Conservation (phyloP, 2,329 filamentous ascomycete species). For the Talaromyces sp. region DNA sequence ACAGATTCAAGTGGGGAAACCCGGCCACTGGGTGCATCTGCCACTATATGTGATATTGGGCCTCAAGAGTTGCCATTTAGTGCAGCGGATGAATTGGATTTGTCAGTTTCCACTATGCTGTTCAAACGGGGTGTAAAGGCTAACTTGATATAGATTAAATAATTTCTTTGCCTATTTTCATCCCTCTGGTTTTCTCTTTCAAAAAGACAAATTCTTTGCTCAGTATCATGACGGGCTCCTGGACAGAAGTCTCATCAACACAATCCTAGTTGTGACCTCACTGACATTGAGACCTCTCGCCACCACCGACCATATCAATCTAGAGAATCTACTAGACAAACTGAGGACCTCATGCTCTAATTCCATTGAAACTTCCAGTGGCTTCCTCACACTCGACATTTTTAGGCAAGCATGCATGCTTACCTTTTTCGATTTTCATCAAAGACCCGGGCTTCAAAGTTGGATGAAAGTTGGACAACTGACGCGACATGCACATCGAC, state of each 20-base stretch:
- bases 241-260: neutral
- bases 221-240: neutral
- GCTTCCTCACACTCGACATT: neutral
- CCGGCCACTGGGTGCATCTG: neutral
- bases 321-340: neutral
- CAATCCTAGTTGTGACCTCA: neutral
- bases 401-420: slow-evolving; percentile 1
- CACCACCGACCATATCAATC: neutral
- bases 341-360: neutral
- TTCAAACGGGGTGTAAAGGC: neutral
- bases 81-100: neutral
- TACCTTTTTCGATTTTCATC: slow-evolving; percentile 6
- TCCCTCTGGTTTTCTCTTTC: neutral
- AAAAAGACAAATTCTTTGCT: neutral
- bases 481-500: slow-evolving; percentile 2
- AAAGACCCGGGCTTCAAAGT: neutral
- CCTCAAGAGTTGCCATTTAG: neutral
- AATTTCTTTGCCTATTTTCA: neutral
- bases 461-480: slow-evolving; percentile 3
- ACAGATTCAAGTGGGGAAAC: neutral
- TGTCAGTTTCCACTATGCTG: neutral
- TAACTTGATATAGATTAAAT: neutral
- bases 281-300: neutral
- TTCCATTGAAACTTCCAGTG: neutral
- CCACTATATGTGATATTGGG: neutral